phyloP scores from a whole-genome alignment of 805 yeast species.

The Metschnikowia orientalis region DNA sequence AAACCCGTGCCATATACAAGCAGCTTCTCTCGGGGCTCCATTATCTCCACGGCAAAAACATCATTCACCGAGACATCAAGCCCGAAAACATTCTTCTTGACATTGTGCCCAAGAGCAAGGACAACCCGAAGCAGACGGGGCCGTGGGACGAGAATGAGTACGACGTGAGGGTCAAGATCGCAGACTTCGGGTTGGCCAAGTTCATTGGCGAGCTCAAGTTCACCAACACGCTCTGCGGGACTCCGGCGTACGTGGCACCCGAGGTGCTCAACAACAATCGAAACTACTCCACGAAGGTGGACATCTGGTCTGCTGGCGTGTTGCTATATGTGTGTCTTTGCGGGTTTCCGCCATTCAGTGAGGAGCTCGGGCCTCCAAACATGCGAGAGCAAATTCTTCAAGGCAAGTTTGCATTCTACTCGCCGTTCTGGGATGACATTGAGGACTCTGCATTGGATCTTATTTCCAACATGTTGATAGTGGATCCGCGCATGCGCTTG shows the following conservation, averaged over 20 bases:
- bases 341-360: constrained; percentile 84
- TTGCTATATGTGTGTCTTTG: constrained; percentile 72
- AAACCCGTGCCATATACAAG: constrained; percentile 53
- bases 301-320: constrained; percentile 81
- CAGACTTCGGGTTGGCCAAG: constrained; percentile 75
- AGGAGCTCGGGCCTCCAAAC: constrained; percentile 73
- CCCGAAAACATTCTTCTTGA: constrained; percentile 45
- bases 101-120: constrained; percentile 40
- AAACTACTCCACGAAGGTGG: constrained; percentile 66
- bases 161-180: constrained; percentile 66
- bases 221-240: constrained; percentile 78
- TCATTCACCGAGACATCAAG: constrained; percentile 44
- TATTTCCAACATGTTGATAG: constrained; percentile 56
- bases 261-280: constrained; percentile 59
- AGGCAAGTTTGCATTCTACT: constrained; percentile 68
- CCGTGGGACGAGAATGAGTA: constrained; percentile 61
- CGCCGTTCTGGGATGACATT: constrained; percentile 76
- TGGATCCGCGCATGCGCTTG: constrained; percentile 44
- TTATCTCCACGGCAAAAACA: constrained; percentile 37
- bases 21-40: constrained; percentile 41
- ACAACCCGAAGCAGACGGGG: constrained; percentile 34
- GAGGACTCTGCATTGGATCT: constrained; percentile 62
- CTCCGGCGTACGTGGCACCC: constrained; percentile 86
- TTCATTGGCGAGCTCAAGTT: constrained; percentile 68
- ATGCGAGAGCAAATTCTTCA: constrained; percentile 69